These are phyloP conservation scores for Syzygium aqueum DNA, from an alignment of 345 rosid species.

Conservation along the genomic window DNA sequence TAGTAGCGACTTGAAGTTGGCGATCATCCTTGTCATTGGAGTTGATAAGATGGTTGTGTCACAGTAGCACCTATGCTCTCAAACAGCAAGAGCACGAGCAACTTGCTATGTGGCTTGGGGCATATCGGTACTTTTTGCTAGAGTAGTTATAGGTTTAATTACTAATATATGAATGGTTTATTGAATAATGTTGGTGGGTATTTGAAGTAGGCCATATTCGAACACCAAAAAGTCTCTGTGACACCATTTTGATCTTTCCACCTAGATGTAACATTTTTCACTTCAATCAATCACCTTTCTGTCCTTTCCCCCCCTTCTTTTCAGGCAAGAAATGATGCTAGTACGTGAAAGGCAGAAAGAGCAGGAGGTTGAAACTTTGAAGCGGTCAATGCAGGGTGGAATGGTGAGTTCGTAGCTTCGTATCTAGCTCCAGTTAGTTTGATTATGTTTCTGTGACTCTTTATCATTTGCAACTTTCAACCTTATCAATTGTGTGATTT, in stretches of 20 bases:
- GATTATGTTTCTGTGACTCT: not conserved
- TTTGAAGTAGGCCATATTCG: not conserved
- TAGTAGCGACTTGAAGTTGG: not conserved
- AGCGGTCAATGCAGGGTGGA: conserved; percentile 90
- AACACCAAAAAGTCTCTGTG: not conserved
- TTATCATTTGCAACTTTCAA: not conserved
- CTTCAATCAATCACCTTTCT: not conserved
- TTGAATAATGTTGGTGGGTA: not conserved
- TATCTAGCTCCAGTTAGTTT: not conserved
- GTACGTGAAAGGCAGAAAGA: conserved; percentile 92
- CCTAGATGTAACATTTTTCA: not conserved
- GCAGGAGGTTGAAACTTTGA: conserved; percentile 63
- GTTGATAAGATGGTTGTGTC: not conserved
- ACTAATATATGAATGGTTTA: not conserved
- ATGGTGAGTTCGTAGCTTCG: conserved; percentile 43
- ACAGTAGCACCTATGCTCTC: not conserved
- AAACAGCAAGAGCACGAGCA: not conserved
- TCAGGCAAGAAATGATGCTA: conserved; percentile 65
- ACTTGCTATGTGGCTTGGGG: not conserved
- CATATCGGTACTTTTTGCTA: not conserved
- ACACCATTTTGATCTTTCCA: not conserved
- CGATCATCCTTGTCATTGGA: not conserved
- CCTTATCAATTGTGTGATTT: not conserved
- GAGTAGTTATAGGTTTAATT: not conserved
- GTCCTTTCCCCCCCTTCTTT: not conserved